Conservation (phyloP, 345 rosid genomes). For the Gossypium arboreum region DNA sequence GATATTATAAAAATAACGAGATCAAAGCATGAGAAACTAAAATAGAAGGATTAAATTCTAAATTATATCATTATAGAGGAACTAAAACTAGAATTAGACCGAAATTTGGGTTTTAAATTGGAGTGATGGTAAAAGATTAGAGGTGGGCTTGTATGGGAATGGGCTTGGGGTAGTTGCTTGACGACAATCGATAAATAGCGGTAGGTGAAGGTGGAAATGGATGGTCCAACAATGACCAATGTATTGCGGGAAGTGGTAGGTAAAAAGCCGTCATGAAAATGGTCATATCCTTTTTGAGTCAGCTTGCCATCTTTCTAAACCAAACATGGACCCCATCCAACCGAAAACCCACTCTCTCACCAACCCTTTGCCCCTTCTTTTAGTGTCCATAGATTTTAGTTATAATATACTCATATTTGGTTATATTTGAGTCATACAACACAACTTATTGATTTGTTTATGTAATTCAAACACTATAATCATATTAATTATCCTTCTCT, state of each 20-base stretch:
- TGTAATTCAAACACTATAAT: not conserved
- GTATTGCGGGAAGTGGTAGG: conserved; percentile 6
- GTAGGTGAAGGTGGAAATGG: not conserved
- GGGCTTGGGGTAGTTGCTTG: no score
- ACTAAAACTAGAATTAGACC: no score
- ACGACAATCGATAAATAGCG: not conserved
- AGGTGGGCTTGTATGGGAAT: no score
- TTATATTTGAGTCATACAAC: no score
- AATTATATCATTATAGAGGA: no score
- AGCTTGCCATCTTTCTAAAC: not conserved
- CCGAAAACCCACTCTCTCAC: conserved; percentile 8
- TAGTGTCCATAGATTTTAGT: not conserved
- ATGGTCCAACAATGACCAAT: not conserved
- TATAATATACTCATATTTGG: no score
- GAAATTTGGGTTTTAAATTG: no score
- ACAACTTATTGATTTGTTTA: no score
- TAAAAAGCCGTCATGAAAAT: not conserved
- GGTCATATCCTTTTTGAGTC: not conserved
- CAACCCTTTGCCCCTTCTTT: not conserved
- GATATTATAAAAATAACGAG: no score
- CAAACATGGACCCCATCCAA: conserved; percentile 18
- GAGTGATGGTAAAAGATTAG: no score
- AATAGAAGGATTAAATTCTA: no score
- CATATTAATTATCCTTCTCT: not conserved
- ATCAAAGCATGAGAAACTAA: no score